Conservation (phyloP, 495 filamentous ascomycete genomes). For the Astrocystis sublimbata region DNA sequence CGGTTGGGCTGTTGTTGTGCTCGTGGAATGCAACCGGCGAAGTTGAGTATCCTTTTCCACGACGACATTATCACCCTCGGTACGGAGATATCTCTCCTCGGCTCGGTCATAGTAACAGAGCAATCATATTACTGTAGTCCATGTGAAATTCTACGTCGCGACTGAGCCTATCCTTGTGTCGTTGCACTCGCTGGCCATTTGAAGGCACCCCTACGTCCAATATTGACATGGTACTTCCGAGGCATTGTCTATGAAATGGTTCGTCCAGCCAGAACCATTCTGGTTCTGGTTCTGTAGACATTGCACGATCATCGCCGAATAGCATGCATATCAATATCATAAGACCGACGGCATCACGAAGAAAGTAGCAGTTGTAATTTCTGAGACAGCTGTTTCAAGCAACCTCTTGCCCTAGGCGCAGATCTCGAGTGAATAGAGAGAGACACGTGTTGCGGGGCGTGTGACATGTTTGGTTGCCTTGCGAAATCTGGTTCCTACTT, state of each 20-base stretch:
- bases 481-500: not conserved
- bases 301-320: no score
- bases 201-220: not conserved
- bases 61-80: slow-evolving; percentile 5
- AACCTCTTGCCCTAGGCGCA: not conserved
- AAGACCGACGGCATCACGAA: no score
- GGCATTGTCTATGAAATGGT: not conserved
- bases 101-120: slow-evolving; percentile 13
- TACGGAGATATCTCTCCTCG: slow-evolving; percentile 2
- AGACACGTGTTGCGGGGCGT: slow-evolving; percentile 14
- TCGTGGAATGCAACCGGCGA: not conserved
- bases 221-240: not conserved
- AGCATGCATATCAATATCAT: no score
- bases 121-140: not conserved
- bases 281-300: no score
- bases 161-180: not conserved
- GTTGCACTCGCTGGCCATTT: not conserved
- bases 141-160: not conserved
- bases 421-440: not conserved
- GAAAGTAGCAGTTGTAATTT: not conserved
- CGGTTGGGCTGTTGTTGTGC: not conserved
- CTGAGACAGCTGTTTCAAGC: not conserved
- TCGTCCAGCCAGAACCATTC: not conserved
- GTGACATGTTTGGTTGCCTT: not conserved
- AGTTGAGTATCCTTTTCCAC: not conserved